Conservation (phyloP, 2,329 filamentous ascomycete genomes). For the Teratosphaeriaceae sp. region DNA sequence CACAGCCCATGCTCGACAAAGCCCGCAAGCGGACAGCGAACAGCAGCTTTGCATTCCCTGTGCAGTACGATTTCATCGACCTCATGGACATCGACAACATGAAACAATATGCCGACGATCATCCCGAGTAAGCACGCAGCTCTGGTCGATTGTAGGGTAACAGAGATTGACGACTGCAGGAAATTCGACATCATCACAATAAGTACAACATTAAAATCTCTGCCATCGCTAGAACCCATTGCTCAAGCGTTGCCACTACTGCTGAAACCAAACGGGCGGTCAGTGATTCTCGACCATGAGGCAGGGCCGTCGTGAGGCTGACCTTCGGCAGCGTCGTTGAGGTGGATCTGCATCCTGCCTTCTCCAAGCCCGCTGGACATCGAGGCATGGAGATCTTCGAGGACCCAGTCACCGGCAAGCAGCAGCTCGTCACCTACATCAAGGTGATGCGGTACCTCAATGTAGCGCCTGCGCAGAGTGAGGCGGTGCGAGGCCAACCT, state of each 20-base stretch:
- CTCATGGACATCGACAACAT: conserved; percentile 33
- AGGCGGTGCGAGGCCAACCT: conserved; percentile 27
- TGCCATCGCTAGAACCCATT: conserved; percentile 38
- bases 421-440: conserved; percentile 31
- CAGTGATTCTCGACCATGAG: not conserved
- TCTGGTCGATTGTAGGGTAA: not conserved
- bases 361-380: conserved; percentile 41
- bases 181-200: conserved; percentile 41
- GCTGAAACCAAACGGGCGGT: conserved; percentile 31
- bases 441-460: conserved; percentile 38
- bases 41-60: conserved; percentile 14
- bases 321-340: conserved; percentile 31
- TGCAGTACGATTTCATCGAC: conserved; percentile 33
- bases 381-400: conserved; percentile 36
- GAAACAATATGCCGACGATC: conserved; percentile 21
- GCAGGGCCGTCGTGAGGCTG: not conserved
- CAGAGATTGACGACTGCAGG: conserved; percentile 20
- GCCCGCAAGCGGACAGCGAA: conserved; percentile 25
- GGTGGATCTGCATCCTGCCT: conserved; percentile 41
- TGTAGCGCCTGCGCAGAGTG: conserved; percentile 34
- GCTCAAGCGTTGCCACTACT: conserved; percentile 36
- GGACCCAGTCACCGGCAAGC: conserved; percentile 31
- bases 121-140: conserved; percentile 7
- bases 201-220: conserved; percentile 45
- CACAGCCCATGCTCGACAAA: conserved; percentile 34